Evolutionary conservation across 768 basidiomycete genomes (phyloP), one percentile per base, ranked within the genome.

Genomic region (Amanita muscaria): DNA sequence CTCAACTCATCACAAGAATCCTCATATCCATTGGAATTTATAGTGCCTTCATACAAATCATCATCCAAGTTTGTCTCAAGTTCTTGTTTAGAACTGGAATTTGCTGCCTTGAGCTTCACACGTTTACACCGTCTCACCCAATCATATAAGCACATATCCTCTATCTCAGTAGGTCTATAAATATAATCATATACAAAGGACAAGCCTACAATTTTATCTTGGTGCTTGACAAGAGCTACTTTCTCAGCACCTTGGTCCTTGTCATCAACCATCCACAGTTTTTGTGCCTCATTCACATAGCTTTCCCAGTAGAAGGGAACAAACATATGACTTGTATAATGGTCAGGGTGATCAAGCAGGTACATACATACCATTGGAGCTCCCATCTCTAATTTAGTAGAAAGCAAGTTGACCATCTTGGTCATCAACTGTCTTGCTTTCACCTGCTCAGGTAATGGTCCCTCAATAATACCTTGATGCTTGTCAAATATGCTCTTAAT

Each of bases 281-380:
- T 24, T 9, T 37, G 18, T 5, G 54, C 51, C 23, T 59, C 51
- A 3, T 25, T n/a, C 5, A 61, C 56, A 53, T 49, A 64, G 4
- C 36, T 18, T 34, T 49, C 42, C 64, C 64, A 65, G 42, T 49
- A 61, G 25, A 62, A 59, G 1, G 49, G 40, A 3, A 56, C 49
- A 52, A 64, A 66, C 24, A 15, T 25, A 46, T 60, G 56, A 27
- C 52, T 61, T 6, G 56, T 62, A 42, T 65, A 65, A 34, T 63
- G 59, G 38, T 63, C 60, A 18, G 59, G 59, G 46, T 54, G 44
- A 0, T 44, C 49, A 3, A 63, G 29, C 5, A 63, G 35, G 37
- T 63, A 61, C 38, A 49, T 56, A 39, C 42, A 53, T n/a, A 51
- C 54, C 52, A 60, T 55, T 2, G 63, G 63, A 18, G 46, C 48